A percentile compares a stretch with the other conserved stretches of the same genome.
Evolutionary conservation across 352 stramenopile species (phyloP).

Genomic region (Globisporangium rhizosaccharum): DNA sequence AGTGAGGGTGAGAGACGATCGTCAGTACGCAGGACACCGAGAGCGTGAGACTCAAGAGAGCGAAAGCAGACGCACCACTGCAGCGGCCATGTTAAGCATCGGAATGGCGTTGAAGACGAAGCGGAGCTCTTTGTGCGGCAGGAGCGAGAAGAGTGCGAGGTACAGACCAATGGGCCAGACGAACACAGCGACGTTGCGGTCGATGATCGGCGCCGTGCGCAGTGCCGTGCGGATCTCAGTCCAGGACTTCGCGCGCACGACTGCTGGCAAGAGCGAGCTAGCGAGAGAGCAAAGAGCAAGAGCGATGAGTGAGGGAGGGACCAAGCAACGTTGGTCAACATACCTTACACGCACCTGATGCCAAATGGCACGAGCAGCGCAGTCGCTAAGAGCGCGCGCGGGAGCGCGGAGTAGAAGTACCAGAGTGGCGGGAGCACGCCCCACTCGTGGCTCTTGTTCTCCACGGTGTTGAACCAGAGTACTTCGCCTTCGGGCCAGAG

Average conservation of each 20-base stretch:
- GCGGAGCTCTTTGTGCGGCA: constrained; percentile 98
- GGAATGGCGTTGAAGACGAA: constrained; percentile 97
- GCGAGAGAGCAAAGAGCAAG: background rate
- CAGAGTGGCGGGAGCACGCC: constrained; percentile 93
- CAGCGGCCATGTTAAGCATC: constrained; percentile 93
- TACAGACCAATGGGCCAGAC: constrained; percentile 81
- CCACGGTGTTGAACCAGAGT: constrained; percentile 94
- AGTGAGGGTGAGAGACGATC: background rate
- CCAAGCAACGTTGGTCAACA: background rate
- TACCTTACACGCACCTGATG: constrained; percentile 36
- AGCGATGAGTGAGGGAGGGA: background rate
- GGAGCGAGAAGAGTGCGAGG: constrained; percentile 92
- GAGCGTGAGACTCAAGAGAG: background rate
- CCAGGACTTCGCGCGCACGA: constrained; percentile 37
- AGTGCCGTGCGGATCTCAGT: constrained; percentile 31
- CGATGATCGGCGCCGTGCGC: constrained; percentile 34
- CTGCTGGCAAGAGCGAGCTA: constrained; percentile 39
- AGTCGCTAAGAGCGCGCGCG: constrained; percentile 83
- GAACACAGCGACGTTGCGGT: constrained; percentile 46
- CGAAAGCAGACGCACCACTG: constrained; percentile 48
- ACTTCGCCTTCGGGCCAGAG: constrained; percentile 98
- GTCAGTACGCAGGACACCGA: background rate
- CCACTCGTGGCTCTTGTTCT: constrained; percentile 97
- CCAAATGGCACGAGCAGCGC: constrained; percentile 80
- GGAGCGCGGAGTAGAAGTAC: constrained; percentile 95